Conservation (phyloP, 2,329 filamentous ascomycete genomes). For the Pseudogymnoascus sp. region DNA sequence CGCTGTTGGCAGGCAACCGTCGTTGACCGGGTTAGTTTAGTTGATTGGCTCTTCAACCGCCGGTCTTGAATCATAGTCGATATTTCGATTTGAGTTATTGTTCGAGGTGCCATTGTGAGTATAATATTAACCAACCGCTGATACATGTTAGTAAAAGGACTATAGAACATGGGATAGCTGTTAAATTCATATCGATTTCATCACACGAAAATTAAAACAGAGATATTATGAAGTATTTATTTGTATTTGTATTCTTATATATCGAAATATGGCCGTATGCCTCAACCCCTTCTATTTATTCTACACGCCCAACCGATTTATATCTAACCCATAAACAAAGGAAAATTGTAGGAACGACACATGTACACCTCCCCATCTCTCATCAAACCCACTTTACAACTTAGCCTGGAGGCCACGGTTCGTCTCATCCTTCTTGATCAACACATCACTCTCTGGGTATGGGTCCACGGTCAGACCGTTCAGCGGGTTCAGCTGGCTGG, state of each 20-base stretch:
- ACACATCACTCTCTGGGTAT: constrained; percentile 52
- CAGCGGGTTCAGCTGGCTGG: constrained; percentile 63
- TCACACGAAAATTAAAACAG: neutral
- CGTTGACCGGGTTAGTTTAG: neutral
- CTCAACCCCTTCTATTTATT: neutral
- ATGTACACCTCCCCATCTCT: neutral
- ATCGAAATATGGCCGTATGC: neutral
- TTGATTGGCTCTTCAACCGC: neutral
- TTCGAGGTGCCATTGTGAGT: neutral
- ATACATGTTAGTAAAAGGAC: too few species aligned
- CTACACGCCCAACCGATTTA: constrained; percentile 3
- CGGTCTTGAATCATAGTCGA: neutral
- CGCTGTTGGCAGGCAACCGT: neutral
- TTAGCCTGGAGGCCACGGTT: constrained; percentile 39
- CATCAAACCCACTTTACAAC: constrained; percentile 30
- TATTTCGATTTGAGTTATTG: neutral
- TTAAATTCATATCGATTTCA: neutral
- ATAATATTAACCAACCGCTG: neutral
- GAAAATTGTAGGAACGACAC: neutral
- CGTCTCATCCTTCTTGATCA: constrained; percentile 53
- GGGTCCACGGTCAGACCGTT: constrained; percentile 66
- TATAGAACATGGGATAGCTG: too few species aligned
- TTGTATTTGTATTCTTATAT: neutral
- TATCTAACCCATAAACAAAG: neutral
- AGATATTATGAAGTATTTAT: neutral